Evolutionary conservation across 2,329 filamentous ascomycete species (phyloP).

Genomic region (Tolypocladium endophyticum): DNA sequence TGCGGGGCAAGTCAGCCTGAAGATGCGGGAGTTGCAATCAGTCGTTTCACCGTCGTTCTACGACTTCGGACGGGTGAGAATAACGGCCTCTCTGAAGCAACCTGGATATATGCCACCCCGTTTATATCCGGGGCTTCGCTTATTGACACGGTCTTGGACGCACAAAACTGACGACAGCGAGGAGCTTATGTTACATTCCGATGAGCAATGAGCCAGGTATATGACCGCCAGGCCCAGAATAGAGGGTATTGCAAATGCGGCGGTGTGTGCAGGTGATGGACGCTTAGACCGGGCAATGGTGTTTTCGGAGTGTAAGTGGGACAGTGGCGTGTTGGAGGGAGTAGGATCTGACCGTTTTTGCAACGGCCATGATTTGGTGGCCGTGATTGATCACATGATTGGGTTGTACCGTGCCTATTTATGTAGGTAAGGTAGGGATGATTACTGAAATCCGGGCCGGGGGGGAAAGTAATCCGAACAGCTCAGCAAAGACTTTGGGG

Average conservation of each 20-base stretch:
- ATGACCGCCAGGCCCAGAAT: neutral
- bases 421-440: neutral
- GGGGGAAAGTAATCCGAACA: neutral
- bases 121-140: neutral
- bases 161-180: neutral
- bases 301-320: neutral
- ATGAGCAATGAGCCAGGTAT: neutral
- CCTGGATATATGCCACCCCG: neutral
- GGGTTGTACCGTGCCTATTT: neutral
- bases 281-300: neutral
- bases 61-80: neutral
- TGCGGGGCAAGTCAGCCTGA: neutral
- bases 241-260: neutral
- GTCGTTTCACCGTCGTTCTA: neutral
- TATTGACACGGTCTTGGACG: neutral
- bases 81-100: neutral
- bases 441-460: neutral
- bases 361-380: slow-evolving; percentile 8
- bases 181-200: neutral
- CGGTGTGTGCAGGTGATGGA: neutral
- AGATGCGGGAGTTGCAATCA: neutral
- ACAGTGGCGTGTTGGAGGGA: neutral
- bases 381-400: slow-evolving; percentile 10
- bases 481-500: neutral
- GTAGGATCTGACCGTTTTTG: slow-evolving; percentile 3